Evolutionary conservation across 129 eudicot genomes (phyloP).

Genomic region (Kitagawia praeruptora): DNA sequence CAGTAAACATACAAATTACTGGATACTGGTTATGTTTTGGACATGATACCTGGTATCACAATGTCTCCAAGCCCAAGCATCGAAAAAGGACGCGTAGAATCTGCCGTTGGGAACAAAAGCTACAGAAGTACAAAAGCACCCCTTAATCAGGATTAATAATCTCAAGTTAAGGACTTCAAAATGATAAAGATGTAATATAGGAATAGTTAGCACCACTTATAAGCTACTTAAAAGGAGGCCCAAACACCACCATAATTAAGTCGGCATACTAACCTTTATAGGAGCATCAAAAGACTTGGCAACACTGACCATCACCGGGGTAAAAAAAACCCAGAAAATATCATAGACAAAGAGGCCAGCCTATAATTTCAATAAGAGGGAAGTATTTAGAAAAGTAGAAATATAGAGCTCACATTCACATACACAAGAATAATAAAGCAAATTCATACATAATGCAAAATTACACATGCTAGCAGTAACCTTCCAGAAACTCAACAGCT

Average conservation of each 20-base stretch:
- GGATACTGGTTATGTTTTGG: not conserved
- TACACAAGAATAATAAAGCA: not conserved
- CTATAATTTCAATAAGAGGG: constrained; percentile 34
- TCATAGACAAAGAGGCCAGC: constrained; percentile 91
- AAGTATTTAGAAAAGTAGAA: constrained; percentile 1
- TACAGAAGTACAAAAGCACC: constrained; percentile 23
- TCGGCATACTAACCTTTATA: constrained; percentile 58
- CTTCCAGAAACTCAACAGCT: not conserved
- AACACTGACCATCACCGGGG: constrained; percentile 99
- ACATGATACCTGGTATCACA: constrained; percentile 78
- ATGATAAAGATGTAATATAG: not conserved
- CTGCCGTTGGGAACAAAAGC: constrained; percentile 96
- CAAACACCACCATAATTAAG: not conserved
- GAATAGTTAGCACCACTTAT: not conserved
- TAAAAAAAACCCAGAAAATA: constrained; percentile 97
- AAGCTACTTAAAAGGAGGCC: too few relatives aligned
- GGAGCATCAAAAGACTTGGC: constrained; percentile 99
- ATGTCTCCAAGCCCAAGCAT: constrained; percentile 99
- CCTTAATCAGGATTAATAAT: constrained; percentile 5
- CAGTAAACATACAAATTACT: not conserved
- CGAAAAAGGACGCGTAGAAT: constrained; percentile 75
- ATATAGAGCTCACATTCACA: not conserved
- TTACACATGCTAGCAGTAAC: not conserved
- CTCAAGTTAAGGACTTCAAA: not conserved
- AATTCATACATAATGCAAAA: not conserved